Base-by-base conservation (phyloP, 2,329 filamentous ascomycete genomes). In the Colletotrichum sansevieriae region DNA sequence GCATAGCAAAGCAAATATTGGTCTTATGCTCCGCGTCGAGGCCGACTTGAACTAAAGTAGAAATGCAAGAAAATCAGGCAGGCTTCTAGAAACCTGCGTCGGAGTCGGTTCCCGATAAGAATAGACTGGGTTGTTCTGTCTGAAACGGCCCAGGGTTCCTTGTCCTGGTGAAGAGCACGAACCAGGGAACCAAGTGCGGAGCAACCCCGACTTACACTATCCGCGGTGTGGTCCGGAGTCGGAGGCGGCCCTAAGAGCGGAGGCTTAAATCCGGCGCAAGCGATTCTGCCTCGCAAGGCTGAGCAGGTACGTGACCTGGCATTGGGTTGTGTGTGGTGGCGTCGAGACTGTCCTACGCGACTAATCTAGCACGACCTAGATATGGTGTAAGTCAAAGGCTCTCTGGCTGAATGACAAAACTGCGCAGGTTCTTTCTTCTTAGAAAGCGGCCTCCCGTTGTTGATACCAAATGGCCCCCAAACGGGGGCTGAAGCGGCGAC, bases 241-340 rank as follows among this genome's bases (percentile, higher is more conserved):
- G 57, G 57, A 65, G 52, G 57, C 47, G 62, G 57, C 63, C 57
- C 49, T 55, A 56, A 33, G 25, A 11, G 59, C 57, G 64, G 59
- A 58, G 35, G 29, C 52, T 43, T 43, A 25, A 47, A 4, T 22
- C 22, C 22, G 4, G 22, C 22, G 22, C 22, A 4, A 4, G 61
- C 22, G 33, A 68, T 46, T 55, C 54, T 68, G 61, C 65, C 65
- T 68, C n/a, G 61, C 18, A 54, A 65, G 52, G 65, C 65, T 68
- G 54, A 39, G 39, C 18, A 25, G 39, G 25, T 29, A 29, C 25
- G 25, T 29, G 25, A 29, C 25, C 5, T 7, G 25, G 41, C 39
- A 46, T 46, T 37, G 52, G 20, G 29, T 29, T 15, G 13, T 44
- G 3, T 63, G 10, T 37, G 20, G 22, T 49, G n/a, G 15, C 18